Evolutionary conservation across 2,329 filamentous ascomycete species (phyloP).

Genomic region (Trematosphaeria pertusa): DNA sequence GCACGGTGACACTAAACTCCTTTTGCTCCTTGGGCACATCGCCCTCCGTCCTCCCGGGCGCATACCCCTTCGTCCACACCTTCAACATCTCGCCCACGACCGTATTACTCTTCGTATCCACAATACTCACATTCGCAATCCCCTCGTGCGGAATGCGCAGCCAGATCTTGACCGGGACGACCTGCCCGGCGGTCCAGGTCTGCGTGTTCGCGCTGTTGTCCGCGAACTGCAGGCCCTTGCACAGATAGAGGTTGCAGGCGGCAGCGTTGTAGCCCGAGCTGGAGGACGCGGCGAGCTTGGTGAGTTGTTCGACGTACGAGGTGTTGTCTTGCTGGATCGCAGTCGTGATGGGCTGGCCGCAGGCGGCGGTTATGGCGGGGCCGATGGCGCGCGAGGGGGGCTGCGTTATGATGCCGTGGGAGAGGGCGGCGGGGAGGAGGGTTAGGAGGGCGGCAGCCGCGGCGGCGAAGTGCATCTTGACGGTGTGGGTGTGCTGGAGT

Average conservation of each 20-base stretch:
- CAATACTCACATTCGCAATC: conserved; percentile 62
- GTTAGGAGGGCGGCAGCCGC: conserved; percentile 12
- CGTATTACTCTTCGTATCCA: conserved; percentile 59
- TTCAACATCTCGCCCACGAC: conserved; percentile 53
- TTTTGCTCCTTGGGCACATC: conserved; percentile 50
- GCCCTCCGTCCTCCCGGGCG: conserved; percentile 23
- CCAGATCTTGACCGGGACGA: conserved; percentile 51
- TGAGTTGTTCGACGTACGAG: conserved; percentile 32
- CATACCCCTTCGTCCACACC: conserved; percentile 40
- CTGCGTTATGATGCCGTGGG: conserved; percentile 30
- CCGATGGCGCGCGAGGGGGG: conserved; percentile 30
- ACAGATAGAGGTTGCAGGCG: conserved; percentile 59
- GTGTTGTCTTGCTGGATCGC: conserved; percentile 32
- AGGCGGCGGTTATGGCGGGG: conserved; percentile 20
- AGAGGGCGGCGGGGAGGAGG: conserved; percentile 20
- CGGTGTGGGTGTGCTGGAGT: not conserved
- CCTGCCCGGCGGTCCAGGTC: conserved; percentile 56
- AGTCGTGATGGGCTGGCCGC: conserved; percentile 23
- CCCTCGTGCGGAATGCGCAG: conserved; percentile 60
- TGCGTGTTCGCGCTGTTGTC: conserved; percentile 63
- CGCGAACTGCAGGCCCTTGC: conserved; percentile 63
- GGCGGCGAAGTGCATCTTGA: conserved; percentile 19
- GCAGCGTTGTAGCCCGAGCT: conserved; percentile 52
- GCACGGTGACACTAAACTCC: conserved; percentile 59
- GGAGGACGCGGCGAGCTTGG: conserved; percentile 23